Evolutionary conservation across 495 filamentous ascomycete species (phyloP).

Genomic region (Aspergillus asperescens): DNA sequence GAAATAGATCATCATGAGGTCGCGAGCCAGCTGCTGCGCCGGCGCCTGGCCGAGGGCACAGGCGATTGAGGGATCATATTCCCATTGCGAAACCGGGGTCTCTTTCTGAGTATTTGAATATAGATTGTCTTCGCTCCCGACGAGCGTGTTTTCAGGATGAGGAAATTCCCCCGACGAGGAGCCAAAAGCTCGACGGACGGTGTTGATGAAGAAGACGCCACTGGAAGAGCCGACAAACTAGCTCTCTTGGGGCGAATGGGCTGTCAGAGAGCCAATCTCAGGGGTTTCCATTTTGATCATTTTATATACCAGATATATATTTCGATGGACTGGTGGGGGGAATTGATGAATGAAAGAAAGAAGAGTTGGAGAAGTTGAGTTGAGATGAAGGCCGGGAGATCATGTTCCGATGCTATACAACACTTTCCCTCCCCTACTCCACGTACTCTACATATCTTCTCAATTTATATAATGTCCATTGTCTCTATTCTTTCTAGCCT

Average conservation of each 20-base stretch:
- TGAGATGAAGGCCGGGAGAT: not conserved
- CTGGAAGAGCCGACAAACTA: conserved; percentile 42
- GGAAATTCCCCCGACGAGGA: conserved; percentile 29
- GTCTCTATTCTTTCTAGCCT: too few species aligned
- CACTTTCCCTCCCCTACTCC: not conserved
- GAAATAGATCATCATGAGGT: conserved; percentile 41
- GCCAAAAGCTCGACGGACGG: conserved; percentile 39
- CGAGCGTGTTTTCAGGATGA: conserved; percentile 34
- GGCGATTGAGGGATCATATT: conserved; percentile 30
- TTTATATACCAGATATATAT: not conserved
- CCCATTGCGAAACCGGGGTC: conserved; percentile 25
- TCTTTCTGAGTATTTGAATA: conserved; percentile 7
- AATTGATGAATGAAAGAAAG: not conserved
- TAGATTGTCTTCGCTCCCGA: conserved; percentile 29
- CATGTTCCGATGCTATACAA: not conserved
- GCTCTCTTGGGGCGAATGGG: conserved; percentile 39
- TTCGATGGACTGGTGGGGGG: not conserved
- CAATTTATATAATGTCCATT: too few species aligned
- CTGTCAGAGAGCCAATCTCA: conserved; percentile 39
- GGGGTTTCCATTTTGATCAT: conserved; percentile 28
- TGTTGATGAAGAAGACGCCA: conserved; percentile 42
- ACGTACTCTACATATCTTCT: too few species aligned
- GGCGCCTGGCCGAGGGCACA: conserved; percentile 28
- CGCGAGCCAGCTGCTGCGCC: conserved; percentile 23
- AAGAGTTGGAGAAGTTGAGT: not conserved